Base-by-base conservation (phyloP, 2,329 filamentous ascomycete genomes). In the Bipolaris oryzae region DNA sequence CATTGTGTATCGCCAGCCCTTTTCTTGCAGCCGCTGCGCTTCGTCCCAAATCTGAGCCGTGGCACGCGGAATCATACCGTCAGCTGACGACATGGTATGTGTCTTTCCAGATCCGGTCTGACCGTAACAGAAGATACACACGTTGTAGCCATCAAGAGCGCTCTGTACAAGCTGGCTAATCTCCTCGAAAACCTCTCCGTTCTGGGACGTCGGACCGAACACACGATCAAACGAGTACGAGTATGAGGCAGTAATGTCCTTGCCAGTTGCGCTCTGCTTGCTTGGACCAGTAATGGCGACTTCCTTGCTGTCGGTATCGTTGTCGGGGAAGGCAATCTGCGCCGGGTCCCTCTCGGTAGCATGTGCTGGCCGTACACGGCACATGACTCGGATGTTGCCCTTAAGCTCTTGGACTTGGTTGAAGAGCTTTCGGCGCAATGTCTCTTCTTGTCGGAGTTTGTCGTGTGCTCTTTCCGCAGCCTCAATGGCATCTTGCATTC, bases 341-440 rank as follows among this genome's bases (percentile, higher is more conserved):
- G 94, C 92, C 11, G 86, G 81, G 21, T 87, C 82, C 7, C 77
- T 77, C 55, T 90, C 88, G 0, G 79, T 21, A 81, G 81, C 58
- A 53, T 69, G 20, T 90, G 89, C 81, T 1, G 95, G 95, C 38
- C 96, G 89, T 25, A 98, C 94, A 73, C 95, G 88, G 72, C 94
- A 98, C 86, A 99, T 99, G 64, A 99, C 95, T 18, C 95, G 89
- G 70, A 99, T 99, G 73, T 99, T 99, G 68, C 95, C 95, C 76
- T 96, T 97, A 57, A 99, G 85, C 72, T 99, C 95, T 74, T 99
- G 92, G 44, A 99, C 94, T 75, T 96, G 95, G 77, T 98, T 98
- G 80, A 98, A 96, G 0, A 99, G 84, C 66, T 96, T 94, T 20
- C 95, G 86, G 13, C 95, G 87, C 48, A 96, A 82, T 0, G 91